These are phyloP conservation scores for Barbarea vulgaris DNA, from an alignment of 345 rosid species.

Conservation along the genomic window DNA sequence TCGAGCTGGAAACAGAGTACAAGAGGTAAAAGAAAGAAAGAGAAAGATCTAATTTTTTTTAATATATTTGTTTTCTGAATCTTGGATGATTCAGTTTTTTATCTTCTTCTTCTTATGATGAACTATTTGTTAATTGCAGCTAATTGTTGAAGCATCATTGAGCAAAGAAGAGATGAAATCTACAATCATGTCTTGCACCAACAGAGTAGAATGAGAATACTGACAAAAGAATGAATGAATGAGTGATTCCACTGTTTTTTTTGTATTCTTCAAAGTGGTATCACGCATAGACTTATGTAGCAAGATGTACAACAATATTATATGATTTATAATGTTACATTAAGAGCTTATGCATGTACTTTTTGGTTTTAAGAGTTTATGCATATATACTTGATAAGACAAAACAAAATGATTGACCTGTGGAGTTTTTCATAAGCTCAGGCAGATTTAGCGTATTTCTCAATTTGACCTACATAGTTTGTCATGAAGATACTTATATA, in stretches of 20 bases:
- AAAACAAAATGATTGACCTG: too few relatives aligned
- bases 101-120: neutral
- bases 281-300: slow-evolving; percentile 17
- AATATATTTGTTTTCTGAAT: neutral
- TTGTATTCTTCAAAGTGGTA: slow-evolving; percentile 10
- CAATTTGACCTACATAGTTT: too few relatives aligned
- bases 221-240: slow-evolving; percentile 28
- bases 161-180: slow-evolving; percentile 86
- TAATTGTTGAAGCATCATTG: slow-evolving; percentile 73
- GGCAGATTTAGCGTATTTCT: too few relatives aligned
- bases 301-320: slow-evolving; percentile 2
- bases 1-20: slow-evolving; percentile 90
- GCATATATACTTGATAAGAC: too few relatives aligned
- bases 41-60: neutral
- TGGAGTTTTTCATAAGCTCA: too few relatives aligned
- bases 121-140: slow-evolving; percentile 44
- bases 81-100: neutral
- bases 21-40: slow-evolving; percentile 65
- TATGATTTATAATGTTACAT: neutral
- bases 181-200: slow-evolving; percentile 73
- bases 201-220: slow-evolving; percentile 53
- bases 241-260: slow-evolving; percentile 12
- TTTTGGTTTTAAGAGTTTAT: too few relatives aligned
- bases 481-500: too few relatives aligned
- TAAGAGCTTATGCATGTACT: too few relatives aligned